Conservation (phyloP, 1,284 basidiomycete species). For the Cutaneotrichosporon sp. region DNA sequence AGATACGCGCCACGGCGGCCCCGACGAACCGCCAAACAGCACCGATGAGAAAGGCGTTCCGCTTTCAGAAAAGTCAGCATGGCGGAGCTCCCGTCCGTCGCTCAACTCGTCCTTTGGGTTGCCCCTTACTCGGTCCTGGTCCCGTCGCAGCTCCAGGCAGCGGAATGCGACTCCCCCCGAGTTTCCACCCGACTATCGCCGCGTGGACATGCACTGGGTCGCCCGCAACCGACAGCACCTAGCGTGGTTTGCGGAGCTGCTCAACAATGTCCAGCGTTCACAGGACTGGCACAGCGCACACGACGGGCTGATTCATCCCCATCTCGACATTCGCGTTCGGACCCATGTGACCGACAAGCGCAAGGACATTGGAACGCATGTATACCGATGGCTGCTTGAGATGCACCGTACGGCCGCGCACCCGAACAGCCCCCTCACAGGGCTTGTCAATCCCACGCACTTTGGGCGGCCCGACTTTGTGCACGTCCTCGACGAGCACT, state of each 20-base stretch:
- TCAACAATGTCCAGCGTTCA: constrained; percentile 22
- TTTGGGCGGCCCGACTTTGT: constrained; percentile 31
- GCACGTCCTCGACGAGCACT: constrained; percentile 28
- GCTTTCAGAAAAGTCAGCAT: too few species aligned
- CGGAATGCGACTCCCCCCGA: constrained; percentile 4
- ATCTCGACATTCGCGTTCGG: constrained; percentile 28
- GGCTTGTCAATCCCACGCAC: constrained; percentile 28
- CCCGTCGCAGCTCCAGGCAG: background rate
- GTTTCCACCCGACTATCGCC: constrained; percentile 22
- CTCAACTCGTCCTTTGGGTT: too few species aligned
- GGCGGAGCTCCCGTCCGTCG: too few species aligned
- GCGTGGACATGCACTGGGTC: constrained; percentile 34
- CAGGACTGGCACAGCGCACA: constrained; percentile 22
- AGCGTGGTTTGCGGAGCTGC: constrained; percentile 29
- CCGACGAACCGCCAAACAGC: background rate
- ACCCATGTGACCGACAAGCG: constrained; percentile 30
- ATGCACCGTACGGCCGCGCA: constrained; percentile 25
- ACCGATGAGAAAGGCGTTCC: background rate
- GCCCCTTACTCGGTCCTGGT: background rate
- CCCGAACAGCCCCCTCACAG: constrained; percentile 26
- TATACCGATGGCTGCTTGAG: constrained; percentile 31
- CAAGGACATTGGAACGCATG: constrained; percentile 22
- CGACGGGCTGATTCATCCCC: constrained; percentile 10
- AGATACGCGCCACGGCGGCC: constrained; percentile 21
- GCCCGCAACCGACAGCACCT: constrained; percentile 27